Conservation (phyloP, 371 early-diverging fungal genomes). For the Choanephora cucurbitarum region DNA sequence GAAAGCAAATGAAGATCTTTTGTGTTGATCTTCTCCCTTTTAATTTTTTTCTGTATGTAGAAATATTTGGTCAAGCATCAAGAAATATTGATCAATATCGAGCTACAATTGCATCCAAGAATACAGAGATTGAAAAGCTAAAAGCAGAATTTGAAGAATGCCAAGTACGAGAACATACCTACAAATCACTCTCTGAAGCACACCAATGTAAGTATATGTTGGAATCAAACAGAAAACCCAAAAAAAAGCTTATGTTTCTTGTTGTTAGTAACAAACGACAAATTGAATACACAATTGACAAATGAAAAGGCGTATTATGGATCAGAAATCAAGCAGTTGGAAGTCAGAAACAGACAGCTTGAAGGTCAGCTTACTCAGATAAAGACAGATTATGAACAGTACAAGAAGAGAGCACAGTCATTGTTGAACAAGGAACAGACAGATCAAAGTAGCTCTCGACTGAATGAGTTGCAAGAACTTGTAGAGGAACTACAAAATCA, state of each 20-base stretch:
- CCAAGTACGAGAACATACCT: slow-evolving; percentile 38
- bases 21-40: too few relatives aligned
- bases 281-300: slow-evolving; percentile 41
- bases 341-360: slow-evolving; percentile 53
- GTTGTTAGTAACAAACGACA: slow-evolving; percentile 45
- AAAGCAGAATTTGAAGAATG: slow-evolving; percentile 43
- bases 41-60: slow-evolving; percentile 17
- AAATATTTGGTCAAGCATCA: slow-evolving; percentile 64
- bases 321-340: slow-evolving; percentile 53
- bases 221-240: too few relatives aligned
- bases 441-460: slow-evolving; percentile 21
- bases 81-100: slow-evolving; percentile 63
- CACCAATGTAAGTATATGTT: slow-evolving; percentile 50
- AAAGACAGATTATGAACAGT: slow-evolving; percentile 58
- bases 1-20: not conserved
- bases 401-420: slow-evolving; percentile 61
- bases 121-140: slow-evolving; percentile 48
- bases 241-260: too few relatives aligned
- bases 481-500: slow-evolving; percentile 33
- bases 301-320: slow-evolving; percentile 46
- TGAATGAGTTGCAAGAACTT: slow-evolving; percentile 42
- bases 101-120: slow-evolving; percentile 55
- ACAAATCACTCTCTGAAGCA: slow-evolving; percentile 34
- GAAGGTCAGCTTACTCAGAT: slow-evolving; percentile 46
- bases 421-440: slow-evolving; percentile 42